phyloP scores from a whole-genome alignment of 306 rosid species.

The Citrullus amarus region DNA sequence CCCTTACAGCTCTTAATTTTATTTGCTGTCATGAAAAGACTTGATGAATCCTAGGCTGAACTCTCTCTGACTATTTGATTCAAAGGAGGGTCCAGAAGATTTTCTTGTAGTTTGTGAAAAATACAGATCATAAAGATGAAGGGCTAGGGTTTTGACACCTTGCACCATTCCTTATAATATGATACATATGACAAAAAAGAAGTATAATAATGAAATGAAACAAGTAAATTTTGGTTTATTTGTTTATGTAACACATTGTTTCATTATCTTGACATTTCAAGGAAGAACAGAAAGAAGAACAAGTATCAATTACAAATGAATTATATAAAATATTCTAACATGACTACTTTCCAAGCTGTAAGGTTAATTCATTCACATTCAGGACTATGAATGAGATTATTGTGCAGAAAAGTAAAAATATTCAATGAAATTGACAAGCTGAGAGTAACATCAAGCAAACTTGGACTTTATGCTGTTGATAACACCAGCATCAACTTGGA shows the following conservation, averaged over 20 bases:
- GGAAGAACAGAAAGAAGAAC: not conserved
- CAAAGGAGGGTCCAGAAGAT: too few relatives aligned
- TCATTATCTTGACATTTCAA: not conserved
- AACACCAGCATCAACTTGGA: conserved; percentile 17
- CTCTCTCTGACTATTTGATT: too few relatives aligned
- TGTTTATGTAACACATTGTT: not conserved
- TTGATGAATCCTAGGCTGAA: too few relatives aligned
- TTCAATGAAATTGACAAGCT: not conserved
- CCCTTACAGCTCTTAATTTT: too few relatives aligned
- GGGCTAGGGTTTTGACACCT: not conserved
- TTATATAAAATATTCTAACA: not conserved
- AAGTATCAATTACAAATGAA: not conserved
- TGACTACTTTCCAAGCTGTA: not conserved
- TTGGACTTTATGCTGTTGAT: conserved; percentile 25
- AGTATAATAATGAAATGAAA: not conserved
- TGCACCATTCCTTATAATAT: not conserved
- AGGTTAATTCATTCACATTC: not conserved
- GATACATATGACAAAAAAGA: not conserved
- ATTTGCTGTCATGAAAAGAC: too few relatives aligned
- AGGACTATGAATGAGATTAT: not conserved
- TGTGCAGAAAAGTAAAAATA: not conserved
- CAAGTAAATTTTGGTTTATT: not conserved
- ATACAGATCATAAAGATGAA: too few relatives aligned
- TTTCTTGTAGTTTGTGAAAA: too few relatives aligned
- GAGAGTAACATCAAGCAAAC: conserved; percentile 15